Evolutionary conservation across 73 alveolate genomes (phyloP).

Genomic region (Diophrys appendiculata): DNA sequence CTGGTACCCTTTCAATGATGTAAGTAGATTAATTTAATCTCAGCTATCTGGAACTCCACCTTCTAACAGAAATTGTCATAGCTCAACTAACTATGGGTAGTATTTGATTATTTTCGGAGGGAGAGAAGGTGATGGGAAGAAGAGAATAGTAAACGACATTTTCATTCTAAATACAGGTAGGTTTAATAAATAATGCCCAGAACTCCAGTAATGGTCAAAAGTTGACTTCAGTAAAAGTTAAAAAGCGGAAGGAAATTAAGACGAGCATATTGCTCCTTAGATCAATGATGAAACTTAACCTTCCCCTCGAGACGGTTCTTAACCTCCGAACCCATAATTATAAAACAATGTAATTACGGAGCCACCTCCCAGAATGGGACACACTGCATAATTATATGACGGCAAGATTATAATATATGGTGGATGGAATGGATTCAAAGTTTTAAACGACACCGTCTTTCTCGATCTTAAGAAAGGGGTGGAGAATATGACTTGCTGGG

Average conservation of each 20-base stretch:
- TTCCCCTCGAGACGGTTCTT: slow-evolving; percentile 23
- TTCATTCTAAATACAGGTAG: slow-evolving; percentile 67
- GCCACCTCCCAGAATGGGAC: slow-evolving; percentile 85
- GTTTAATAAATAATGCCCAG: too few relatives aligned
- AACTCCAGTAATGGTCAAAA: slow-evolving; percentile 1
- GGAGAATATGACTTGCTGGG: slow-evolving; percentile 14
- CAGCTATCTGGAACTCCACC: slow-evolving; percentile 13
- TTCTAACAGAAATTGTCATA: slow-evolving; percentile 62
- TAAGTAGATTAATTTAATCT: background rate
- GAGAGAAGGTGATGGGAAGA: slow-evolving; percentile 84
- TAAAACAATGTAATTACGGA: slow-evolving; percentile 16
- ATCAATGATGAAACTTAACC: too few relatives aligned
- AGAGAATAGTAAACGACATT: slow-evolving; percentile 75
- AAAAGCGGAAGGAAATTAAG: too few relatives aligned
- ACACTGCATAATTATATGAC: slow-evolving; percentile 69
- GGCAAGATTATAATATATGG: slow-evolving; percentile 73
- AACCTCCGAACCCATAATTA: slow-evolving; percentile 34
- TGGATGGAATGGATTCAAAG: slow-evolving; percentile 87
- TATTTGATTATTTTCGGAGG: slow-evolving; percentile 83
- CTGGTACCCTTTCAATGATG: background rate
- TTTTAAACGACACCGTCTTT: slow-evolving; percentile 68
- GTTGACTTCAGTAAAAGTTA: too few relatives aligned
- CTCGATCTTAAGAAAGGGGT: slow-evolving; percentile 57
- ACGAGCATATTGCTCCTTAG: too few relatives aligned
- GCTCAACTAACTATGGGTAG: slow-evolving; percentile 65